These are phyloP conservation scores for Suillus ampliporus DNA, from an alignment of 768 basidiomycete species.

Conservation along the genomic window DNA sequence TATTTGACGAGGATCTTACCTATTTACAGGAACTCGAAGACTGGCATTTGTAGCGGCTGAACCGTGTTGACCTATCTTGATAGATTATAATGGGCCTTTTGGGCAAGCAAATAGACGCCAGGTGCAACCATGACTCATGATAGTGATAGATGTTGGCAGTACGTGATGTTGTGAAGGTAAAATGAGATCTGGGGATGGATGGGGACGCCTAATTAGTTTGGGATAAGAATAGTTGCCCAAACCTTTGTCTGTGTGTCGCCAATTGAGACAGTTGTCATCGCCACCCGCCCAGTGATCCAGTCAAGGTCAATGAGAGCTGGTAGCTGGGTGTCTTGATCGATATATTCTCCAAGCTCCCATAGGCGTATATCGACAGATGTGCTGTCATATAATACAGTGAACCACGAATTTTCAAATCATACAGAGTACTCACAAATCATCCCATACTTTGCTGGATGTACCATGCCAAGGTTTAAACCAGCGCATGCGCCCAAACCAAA, in stretches of 20 bases:
- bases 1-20: not conserved
- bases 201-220: not conserved
- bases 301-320: not conserved
- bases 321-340: not conserved
- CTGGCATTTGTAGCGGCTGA: not conserved
- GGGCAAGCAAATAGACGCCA: no score
- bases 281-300: conserved; percentile 1
- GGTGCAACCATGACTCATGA: no score
- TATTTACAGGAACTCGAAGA: conserved; percentile 4
- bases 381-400: not conserved
- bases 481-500: conserved; percentile 8
- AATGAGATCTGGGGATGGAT: no score
- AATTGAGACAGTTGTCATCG: conserved; percentile 3
- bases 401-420: no score
- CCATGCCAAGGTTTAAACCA: conserved; percentile 8
- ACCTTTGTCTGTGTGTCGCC: not conserved
- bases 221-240: conserved; percentile 8
- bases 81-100: no score
- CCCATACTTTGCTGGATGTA: conserved; percentile 1
- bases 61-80: not conserved
- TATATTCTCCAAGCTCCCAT: conserved; percentile 13
- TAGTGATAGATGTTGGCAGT: no score
- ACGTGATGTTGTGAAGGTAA: no score
- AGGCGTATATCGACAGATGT: not conserved
- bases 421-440: conserved; percentile 8